Percentiles rank a stretch among this genome's conserved stretches.
Conservation (phyloP, 2,329 filamentous ascomycete genomes). For the Biscogniauxia mediterranea region DNA sequence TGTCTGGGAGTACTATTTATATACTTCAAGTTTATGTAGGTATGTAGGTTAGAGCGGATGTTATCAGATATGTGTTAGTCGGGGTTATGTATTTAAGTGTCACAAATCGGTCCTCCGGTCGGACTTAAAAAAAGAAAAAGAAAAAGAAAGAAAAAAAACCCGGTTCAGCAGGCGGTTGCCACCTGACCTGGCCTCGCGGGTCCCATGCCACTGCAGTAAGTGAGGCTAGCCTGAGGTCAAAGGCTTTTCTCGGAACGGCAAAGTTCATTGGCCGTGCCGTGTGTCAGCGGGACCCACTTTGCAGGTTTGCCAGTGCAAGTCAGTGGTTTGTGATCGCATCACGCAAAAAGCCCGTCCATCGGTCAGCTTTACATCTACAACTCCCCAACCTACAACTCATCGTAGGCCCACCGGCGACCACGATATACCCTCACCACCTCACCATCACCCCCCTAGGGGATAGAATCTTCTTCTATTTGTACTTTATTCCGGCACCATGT, state of each 20-base stretch:
- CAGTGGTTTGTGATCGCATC: neutral
- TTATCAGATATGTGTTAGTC: no score
- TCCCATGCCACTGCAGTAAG: no score
- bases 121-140: no score
- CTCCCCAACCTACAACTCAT: neutral
- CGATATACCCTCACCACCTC: neutral
- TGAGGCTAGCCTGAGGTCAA: neutral
- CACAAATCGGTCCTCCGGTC: no score
- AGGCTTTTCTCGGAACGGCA: neutral
- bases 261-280: neutral
- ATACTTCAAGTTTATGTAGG: no score
- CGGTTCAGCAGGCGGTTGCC: no score
- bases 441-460: neutral
- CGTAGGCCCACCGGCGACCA: neutral
- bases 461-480: neutral
- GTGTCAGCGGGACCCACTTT: neutral
- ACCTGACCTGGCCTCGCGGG: no score
- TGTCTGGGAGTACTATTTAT: no score
- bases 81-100: no score
- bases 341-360: neutral
- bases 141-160: no score
- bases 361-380: neutral
- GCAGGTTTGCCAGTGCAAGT: no score
- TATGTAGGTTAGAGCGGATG: no score
- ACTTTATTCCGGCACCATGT: slow-evolving; percentile 39